phyloP scores from a whole-genome alignment of 805 yeast species.

The Kodamaea neixiangensis region DNA sequence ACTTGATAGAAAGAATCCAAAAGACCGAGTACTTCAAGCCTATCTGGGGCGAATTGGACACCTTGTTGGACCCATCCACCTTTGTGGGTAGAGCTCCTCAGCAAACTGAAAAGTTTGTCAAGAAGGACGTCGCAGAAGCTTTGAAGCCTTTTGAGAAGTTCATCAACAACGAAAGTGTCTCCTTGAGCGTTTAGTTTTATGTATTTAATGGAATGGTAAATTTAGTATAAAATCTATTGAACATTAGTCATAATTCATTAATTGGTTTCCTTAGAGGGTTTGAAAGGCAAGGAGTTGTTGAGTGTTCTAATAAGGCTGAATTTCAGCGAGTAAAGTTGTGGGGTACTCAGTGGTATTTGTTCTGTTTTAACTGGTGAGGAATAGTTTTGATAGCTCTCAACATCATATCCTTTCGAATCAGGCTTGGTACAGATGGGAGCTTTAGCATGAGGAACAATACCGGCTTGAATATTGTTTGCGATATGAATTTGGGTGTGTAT shows the following conservation, averaged over 20 bases:
- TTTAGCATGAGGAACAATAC: too few species aligned
- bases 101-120: constrained; percentile 92
- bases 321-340: constrained; percentile 3
- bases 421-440: too few species aligned
- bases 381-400: too few species aligned
- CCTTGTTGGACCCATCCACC: constrained; percentile 84
- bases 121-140: constrained; percentile 81
- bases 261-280: background rate
- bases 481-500: background rate
- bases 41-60: constrained; percentile 79
- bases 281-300: background rate
- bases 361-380: background rate
- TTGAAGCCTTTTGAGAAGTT: constrained; percentile 62
- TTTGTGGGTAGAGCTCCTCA: constrained; percentile 98
- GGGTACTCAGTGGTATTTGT: constrained; percentile 2
- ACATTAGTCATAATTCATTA: background rate
- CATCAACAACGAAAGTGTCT: constrained; percentile 68
- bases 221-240: background rate
- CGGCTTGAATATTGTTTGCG: too few species aligned
- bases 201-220: background rate
- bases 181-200: constrained; percentile 69
- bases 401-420: too few species aligned
- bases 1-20: constrained; percentile 84
- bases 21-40: constrained; percentile 83
- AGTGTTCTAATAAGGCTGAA: background rate